Percentiles rank a stretch among this genome's conserved stretches.
Evolutionary conservation across 2,329 filamentous ascomycete species (phyloP).

Genomic region (Cyanodermella asteris): DNA sequence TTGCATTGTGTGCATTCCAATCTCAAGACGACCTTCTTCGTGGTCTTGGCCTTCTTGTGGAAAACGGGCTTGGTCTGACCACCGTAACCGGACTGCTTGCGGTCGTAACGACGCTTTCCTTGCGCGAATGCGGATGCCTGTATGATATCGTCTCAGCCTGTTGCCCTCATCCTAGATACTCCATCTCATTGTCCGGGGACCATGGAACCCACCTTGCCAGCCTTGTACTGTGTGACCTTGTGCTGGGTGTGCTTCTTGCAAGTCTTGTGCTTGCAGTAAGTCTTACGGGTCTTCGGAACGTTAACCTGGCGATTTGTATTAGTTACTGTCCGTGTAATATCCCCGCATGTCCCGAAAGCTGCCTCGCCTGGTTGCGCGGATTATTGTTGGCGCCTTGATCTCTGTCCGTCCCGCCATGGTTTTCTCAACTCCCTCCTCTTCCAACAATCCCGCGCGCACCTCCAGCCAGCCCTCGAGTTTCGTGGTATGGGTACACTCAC

Average conservation of each 20-base stretch:
- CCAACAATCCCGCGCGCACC: no score
- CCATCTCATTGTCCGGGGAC: no score
- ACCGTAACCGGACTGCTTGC: conserved; percentile 98
- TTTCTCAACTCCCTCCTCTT: no score
- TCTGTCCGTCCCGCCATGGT: no score
- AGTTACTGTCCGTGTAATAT: no score
- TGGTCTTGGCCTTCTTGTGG: conserved; percentile 99
- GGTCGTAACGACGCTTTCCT: conserved; percentile 99
- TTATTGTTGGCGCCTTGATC: no score
- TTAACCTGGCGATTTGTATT: conserved; percentile 77
- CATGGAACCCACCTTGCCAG: conserved; percentile 57
- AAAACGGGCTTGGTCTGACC: conserved; percentile 99
- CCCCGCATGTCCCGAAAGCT: no score
- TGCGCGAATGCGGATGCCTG: conserved; percentile 84
- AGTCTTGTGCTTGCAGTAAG: conserved; percentile 83
- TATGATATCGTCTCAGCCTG: no score
- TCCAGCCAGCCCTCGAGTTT: no score
- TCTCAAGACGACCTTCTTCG: conserved; percentile 98
- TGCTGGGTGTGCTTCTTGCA: conserved; percentile 77
- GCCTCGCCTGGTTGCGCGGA: no score
- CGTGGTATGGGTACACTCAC: no score
- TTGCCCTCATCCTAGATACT: no score
- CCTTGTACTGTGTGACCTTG: conserved; percentile 94
- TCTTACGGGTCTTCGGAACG: conserved; percentile 94
- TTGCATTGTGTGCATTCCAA: conserved; percentile 96